phyloP scores from a whole-genome alignment of 306 rosid genomes.

The Gastrolobium villosum region DNA sequence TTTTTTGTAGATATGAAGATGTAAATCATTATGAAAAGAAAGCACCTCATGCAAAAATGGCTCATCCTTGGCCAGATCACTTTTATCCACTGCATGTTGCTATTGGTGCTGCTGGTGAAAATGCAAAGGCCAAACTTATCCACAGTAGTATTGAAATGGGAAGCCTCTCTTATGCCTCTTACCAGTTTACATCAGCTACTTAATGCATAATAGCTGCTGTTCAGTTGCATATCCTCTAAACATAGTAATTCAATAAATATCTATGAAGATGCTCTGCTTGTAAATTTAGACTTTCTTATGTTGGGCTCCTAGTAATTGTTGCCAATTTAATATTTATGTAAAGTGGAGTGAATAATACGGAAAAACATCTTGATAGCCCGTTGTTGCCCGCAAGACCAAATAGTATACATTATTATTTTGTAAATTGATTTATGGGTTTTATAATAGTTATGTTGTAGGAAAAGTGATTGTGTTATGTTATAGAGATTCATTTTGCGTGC shows the following conservation, averaged over 20 bases:
- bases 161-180: conserved; percentile 81
- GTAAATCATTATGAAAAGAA: conserved; percentile 75
- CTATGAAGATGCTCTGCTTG: conserved; percentile 27
- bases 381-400: no score
- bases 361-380: no score
- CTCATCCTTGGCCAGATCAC: conserved; percentile 88
- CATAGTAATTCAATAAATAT: background rate
- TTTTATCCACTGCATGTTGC: conserved; percentile 87
- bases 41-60: conserved; percentile 77
- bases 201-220: background rate
- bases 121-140: conserved; percentile 66
- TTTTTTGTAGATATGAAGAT: conserved; percentile 71
- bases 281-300: conserved; percentile 23
- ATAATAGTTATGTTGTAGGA: no score
- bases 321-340: no score
- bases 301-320: no score
- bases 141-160: conserved; percentile 72
- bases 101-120: conserved; percentile 79
- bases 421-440: no score
- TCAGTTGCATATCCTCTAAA: background rate
- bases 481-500: no score
- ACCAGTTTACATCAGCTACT: conserved; percentile 62
- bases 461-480: no score
- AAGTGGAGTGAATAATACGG: no score
- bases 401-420: no score